phyloP scores from a whole-genome alignment of 164 flowering plant genomes.

The Berberis thunbergii region DNA sequence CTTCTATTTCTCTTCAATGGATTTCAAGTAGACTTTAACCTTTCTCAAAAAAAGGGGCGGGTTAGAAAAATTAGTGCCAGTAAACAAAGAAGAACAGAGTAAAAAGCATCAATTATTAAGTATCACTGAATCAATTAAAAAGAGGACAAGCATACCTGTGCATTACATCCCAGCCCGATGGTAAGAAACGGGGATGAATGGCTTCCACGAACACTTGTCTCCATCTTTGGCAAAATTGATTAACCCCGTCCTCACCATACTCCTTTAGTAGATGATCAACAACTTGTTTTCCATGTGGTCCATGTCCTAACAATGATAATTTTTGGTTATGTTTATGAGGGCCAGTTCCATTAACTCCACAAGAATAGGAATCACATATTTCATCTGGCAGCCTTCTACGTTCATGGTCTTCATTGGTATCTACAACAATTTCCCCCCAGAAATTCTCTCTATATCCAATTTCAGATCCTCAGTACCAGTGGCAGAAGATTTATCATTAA shows the following conservation, averaged over 20 bases:
- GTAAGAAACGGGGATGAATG: slow-evolving; percentile 68
- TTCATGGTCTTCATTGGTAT: slow-evolving; percentile 17
- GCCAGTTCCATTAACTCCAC: slow-evolving; percentile 10
- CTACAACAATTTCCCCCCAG: slow-evolving; percentile 15
- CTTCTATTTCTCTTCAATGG: too few relatives aligned
- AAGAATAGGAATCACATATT: slow-evolving; percentile 6
- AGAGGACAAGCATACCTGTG: slow-evolving; percentile 56
- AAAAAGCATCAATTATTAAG: neutral
- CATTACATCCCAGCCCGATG: slow-evolving; percentile 87
- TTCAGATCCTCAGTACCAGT: slow-evolving; percentile 4
- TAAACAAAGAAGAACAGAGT: neutral
- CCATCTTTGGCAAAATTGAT: slow-evolving; percentile 85
- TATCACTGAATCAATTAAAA: neutral
- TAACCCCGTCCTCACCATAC: slow-evolving; percentile 72
- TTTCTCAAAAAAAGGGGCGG: too few relatives aligned
- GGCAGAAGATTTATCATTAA: slow-evolving; percentile 10
- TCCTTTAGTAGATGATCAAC: slow-evolving; percentile 57
- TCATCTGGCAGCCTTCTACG: slow-evolving; percentile 17
- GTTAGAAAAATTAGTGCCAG: too few relatives aligned
- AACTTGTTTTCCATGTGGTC: slow-evolving; percentile 93
- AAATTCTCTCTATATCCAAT: slow-evolving; percentile 9
- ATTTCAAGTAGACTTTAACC: too few relatives aligned
- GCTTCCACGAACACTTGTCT: slow-evolving; percentile 91
- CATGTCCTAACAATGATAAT: slow-evolving; percentile 83
- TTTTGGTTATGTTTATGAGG: slow-evolving; percentile 40